A percentile compares a stretch with the other conserved stretches of the same genome.
phyloP scores from a whole-genome alignment of 176 grass and related monocot genomes.

The Areca catechu region DNA sequence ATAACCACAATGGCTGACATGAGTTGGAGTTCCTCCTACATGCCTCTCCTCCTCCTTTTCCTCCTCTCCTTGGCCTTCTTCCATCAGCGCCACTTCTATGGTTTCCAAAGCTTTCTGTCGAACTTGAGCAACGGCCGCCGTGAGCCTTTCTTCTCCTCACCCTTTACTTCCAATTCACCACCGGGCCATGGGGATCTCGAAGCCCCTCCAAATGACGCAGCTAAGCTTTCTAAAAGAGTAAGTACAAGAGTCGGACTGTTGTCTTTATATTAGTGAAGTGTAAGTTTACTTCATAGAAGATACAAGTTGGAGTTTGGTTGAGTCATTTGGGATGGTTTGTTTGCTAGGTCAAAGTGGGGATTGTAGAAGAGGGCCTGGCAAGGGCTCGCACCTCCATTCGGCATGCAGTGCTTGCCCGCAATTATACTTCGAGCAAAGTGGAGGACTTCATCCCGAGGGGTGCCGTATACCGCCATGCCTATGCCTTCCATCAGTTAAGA shows the following conservation, averaged over 20 bases:
- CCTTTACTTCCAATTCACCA: neutral
- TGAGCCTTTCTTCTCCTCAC: neutral
- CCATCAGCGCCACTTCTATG: neutral
- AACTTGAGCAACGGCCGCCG: neutral
- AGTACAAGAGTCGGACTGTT: neutral
- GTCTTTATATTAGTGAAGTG: neutral
- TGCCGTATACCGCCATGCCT: slow-evolving; percentile 61
- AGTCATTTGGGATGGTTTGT: neutral
- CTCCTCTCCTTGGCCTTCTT: slow-evolving; percentile 8
- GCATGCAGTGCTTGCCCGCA: slow-evolving; percentile 26
- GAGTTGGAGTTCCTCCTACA: slow-evolving; percentile 11
- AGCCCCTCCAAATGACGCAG: no score
- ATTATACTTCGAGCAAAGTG: slow-evolving; percentile 25
- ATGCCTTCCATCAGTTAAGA: slow-evolving; percentile 60
- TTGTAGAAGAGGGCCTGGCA: slow-evolving; percentile 39
- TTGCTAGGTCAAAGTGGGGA: slow-evolving; percentile 11
- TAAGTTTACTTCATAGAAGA: neutral
- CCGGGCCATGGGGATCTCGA: neutral
- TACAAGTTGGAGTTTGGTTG: no score
- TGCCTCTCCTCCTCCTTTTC: slow-evolving; percentile 8
- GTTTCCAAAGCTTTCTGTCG: slow-evolving; percentile 11
- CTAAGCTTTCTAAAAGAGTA: no score
- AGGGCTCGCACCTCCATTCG: slow-evolving; percentile 44
- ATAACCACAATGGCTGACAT: slow-evolving; percentile 8
- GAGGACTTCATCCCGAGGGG: slow-evolving; percentile 47